Evolutionary conservation across 2,329 filamentous ascomycete genomes (phyloP).

Genomic region (Cercospora brassicicola): DNA sequence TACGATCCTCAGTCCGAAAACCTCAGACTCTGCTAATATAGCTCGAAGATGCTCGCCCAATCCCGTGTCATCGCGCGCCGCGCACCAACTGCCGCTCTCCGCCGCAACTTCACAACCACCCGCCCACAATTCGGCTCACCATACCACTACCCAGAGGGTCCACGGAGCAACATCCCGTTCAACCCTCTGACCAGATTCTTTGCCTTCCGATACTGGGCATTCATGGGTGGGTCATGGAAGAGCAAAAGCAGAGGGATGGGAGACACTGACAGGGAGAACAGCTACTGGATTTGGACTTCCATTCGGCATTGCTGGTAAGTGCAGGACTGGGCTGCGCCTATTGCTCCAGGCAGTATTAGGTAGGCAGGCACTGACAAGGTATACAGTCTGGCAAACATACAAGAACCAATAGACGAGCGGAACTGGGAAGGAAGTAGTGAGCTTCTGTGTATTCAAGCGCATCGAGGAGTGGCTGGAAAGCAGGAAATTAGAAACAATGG

Average conservation of each 20-base stretch:
- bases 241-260: conserved; percentile 7
- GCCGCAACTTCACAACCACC: conserved; percentile 92
- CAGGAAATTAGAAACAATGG: conserved; percentile 10
- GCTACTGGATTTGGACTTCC: conserved; percentile 60
- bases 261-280: conserved; percentile 46
- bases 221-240: conserved; percentile 61
- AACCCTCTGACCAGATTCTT: conserved; percentile 91
- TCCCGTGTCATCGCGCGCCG: conserved; percentile 55
- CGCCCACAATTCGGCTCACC: conserved; percentile 81
- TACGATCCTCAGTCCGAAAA: background rate
- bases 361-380: conserved; percentile 12
- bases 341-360: background rate
- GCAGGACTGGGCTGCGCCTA: background rate
- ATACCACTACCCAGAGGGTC: conserved; percentile 98
- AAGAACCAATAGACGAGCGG: conserved; percentile 53
- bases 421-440: conserved; percentile 2
- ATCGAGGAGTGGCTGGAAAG: background rate
- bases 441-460: background rate
- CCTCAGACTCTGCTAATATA: background rate
- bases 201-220: conserved; percentile 76
- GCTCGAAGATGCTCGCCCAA: conserved; percentile 35
- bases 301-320: conserved; percentile 65
- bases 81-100: conserved; percentile 61
- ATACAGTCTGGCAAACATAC: conserved; percentile 65
- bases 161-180: conserved; percentile 93